phyloP scores from a whole-genome alignment of 768 basidiomycete genomes.

The Strobilomyces dryophilus region DNA sequence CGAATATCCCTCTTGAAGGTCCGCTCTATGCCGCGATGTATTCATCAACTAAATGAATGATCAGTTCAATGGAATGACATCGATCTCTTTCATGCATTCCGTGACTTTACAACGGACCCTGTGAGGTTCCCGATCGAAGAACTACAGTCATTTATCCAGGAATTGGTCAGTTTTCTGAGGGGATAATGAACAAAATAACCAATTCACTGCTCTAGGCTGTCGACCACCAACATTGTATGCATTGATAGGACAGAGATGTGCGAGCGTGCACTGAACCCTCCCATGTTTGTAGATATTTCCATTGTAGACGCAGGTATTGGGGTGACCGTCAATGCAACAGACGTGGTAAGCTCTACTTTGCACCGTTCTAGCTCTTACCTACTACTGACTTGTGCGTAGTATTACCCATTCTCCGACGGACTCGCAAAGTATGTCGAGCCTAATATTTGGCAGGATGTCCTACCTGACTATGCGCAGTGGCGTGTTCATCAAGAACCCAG shows the following conservation, averaged over 20 bases:
- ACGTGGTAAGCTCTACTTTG: slow-evolving; percentile 44
- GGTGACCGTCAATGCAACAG: slow-evolving; percentile 53
- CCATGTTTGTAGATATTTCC: slow-evolving; percentile 49
- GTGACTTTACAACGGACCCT: slow-evolving; percentile 70
- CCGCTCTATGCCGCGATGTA: neutral
- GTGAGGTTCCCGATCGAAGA: slow-evolving; percentile 55
- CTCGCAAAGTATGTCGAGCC: slow-evolving; percentile 43
- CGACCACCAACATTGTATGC: slow-evolving; percentile 30
- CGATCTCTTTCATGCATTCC: slow-evolving; percentile 63
- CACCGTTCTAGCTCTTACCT: neutral
- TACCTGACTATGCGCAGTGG: slow-evolving; percentile 36
- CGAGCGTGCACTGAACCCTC: neutral
- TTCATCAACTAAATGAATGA: neutral
- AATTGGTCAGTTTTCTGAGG: slow-evolving; percentile 43
- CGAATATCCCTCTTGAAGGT: slow-evolving; percentile 78
- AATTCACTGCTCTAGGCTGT: slow-evolving; percentile 13
- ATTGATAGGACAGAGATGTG: neutral
- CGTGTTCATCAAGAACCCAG: slow-evolving; percentile 71
- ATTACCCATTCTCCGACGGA: slow-evolving; percentile 64
- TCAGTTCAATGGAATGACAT: slow-evolving; percentile 79
- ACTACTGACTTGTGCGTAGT: slow-evolving; percentile 36
- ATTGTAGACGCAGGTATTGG: slow-evolving; percentile 66
- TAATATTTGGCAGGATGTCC: neutral
- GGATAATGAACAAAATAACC: neutral
- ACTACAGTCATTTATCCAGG: slow-evolving; percentile 48